These are phyloP conservation scores for Talaromyces sp. DNA, from an alignment of 2,329 filamentous ascomycete species.

Conservation along the genomic window DNA sequence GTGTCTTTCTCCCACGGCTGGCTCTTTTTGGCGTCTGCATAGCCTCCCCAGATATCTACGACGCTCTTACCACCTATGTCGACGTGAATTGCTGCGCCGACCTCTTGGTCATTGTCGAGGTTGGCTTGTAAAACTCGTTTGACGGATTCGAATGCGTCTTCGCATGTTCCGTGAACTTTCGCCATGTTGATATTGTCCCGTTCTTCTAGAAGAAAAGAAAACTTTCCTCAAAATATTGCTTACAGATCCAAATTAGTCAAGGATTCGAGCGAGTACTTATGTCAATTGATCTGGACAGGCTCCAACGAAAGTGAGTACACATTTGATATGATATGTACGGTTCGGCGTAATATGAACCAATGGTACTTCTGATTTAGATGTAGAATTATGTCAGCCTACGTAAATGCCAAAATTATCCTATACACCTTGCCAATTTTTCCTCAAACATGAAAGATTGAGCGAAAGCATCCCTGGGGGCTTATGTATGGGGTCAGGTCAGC, in stretches of 20 bases:
- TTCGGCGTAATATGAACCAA: background rate
- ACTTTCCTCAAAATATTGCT: too few species aligned
- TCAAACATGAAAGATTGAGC: background rate
- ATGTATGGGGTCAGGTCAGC: too few species aligned
- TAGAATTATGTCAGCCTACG: background rate
- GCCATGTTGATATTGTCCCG: conserved; percentile 17
- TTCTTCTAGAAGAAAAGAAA: too few species aligned
- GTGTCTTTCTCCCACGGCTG: conserved; percentile 37
- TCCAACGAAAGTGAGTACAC: background rate
- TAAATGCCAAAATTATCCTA: background rate
- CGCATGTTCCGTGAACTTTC: conserved; percentile 29
- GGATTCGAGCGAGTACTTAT: background rate
- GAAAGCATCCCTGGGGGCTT: background rate
- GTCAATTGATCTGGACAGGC: background rate
- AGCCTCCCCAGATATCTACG: conserved; percentile 43
- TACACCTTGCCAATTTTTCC: background rate
- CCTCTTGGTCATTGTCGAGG: conserved; percentile 34
- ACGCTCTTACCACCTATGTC: conserved; percentile 37
- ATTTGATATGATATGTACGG: background rate
- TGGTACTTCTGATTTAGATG: background rate
- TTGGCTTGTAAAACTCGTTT: conserved; percentile 28
- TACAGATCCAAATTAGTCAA: too few species aligned
- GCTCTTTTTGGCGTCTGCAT: conserved; percentile 23
- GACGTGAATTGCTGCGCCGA: conserved; percentile 42
- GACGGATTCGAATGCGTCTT: conserved; percentile 32